Percentiles rank a stretch among this genome's conserved stretches.
Conservation (phyloP, 768 basidiomycete species). For the Lactarius indigo region DNA sequence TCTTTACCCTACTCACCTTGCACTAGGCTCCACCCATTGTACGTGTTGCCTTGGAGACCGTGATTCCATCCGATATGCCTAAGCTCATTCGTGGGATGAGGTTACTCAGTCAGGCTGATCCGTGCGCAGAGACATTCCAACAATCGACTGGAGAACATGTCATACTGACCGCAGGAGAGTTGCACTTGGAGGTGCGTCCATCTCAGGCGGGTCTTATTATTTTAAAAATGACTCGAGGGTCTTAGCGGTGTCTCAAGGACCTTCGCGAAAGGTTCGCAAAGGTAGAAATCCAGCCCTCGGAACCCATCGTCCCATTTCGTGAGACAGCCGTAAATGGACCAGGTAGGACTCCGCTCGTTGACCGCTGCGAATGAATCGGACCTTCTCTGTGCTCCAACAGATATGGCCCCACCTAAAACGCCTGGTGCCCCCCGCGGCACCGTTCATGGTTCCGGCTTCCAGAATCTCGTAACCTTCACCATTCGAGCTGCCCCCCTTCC, state of each 20-base stretch:
- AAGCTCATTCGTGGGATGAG: slow-evolving; percentile 85
- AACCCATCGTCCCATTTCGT: slow-evolving; percentile 96
- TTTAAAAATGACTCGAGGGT: neutral
- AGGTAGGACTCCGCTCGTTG: slow-evolving; percentile 42
- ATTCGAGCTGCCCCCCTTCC: slow-evolving; percentile 84
- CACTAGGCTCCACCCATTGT: slow-evolving; percentile 83
- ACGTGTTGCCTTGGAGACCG: slow-evolving; percentile 89
- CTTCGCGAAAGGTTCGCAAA: slow-evolving; percentile 93
- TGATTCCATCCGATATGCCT: slow-evolving; percentile 77
- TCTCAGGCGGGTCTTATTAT: neutral
- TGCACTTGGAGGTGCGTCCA: slow-evolving; percentile 81
- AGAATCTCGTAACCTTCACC: slow-evolving; percentile 73
- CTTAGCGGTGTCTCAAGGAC: slow-evolving; percentile 90
- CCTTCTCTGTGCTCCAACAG: slow-evolving; percentile 38
- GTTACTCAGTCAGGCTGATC: slow-evolving; percentile 90
- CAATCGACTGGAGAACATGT: slow-evolving; percentile 98
- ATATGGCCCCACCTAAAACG: slow-evolving; percentile 85
- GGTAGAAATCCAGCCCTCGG: slow-evolving; percentile 88
- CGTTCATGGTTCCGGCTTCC: slow-evolving; percentile 61
- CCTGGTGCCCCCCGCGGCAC: slow-evolving; percentile 71
- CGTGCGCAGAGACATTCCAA: slow-evolving; percentile 95
- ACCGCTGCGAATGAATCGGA: neutral
- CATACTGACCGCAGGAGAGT: slow-evolving; percentile 91
- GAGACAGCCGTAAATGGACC: slow-evolving; percentile 84
- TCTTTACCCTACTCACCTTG: neutral